A percentile compares a stretch with the other conserved stretches of the same genome.
These are phyloP conservation scores for Leersia perrieri DNA, from an alignment of 176 grass and related monocot genomes.

Conservation along the genomic window DNA sequence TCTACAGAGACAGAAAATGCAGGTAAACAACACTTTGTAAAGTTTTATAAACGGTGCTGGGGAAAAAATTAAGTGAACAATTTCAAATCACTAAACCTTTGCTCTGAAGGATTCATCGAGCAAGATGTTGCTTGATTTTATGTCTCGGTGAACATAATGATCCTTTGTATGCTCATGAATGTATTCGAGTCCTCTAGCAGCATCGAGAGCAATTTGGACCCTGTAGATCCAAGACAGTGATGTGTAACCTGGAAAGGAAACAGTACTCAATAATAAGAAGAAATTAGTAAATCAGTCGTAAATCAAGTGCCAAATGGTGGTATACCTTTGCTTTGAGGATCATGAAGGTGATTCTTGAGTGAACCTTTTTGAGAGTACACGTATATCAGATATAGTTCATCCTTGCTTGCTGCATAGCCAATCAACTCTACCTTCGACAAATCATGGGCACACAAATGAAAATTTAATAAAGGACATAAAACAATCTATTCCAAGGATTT, in stretches of 20 bases:
- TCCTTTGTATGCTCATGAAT: constrained; percentile 99
- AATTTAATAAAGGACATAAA: constrained; percentile 29
- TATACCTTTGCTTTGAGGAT: constrained; percentile 93
- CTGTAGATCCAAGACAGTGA: constrained; percentile 94
- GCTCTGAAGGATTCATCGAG: constrained; percentile 88
- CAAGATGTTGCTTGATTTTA: constrained; percentile 99
- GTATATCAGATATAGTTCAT: constrained; percentile 92
- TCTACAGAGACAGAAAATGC: constrained; percentile 43
- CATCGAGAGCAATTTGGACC: constrained; percentile 95
- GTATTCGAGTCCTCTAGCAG: constrained; percentile 96
- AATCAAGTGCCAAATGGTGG: not conserved
- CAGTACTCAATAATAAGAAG: not conserved
- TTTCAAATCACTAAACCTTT: constrained; percentile 55
- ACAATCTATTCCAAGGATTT: constrained; percentile 15
- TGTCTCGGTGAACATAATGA: constrained; percentile 99
- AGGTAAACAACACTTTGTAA: not conserved
- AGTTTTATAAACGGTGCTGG: not conserved
- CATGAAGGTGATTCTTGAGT: constrained; percentile 89
- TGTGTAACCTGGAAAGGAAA: constrained; percentile 62
- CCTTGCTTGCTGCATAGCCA: constrained; percentile 91
- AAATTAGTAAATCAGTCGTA: constrained; percentile 18
- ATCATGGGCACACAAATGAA: constrained; percentile 49
- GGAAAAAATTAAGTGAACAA: not conserved
- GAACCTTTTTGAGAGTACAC: constrained; percentile 95
- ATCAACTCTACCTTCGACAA: constrained; percentile 99